These are phyloP conservation scores for Psilocybe cubensis DNA, from an alignment of 768 basidiomycete genomes.

Conservation along the genomic window DNA sequence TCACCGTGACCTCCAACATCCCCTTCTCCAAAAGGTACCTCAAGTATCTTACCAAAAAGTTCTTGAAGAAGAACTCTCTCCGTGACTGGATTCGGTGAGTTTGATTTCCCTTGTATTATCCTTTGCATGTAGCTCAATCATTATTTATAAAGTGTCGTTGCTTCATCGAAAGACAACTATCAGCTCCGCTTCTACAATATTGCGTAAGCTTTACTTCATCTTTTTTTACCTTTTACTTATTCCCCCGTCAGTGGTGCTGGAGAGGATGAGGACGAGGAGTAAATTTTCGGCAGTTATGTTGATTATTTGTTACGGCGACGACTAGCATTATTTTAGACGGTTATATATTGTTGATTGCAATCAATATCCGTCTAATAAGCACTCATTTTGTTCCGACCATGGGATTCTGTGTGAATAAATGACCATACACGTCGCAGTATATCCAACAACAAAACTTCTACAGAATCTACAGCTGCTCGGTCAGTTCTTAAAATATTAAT, in stretches of 20 bases:
- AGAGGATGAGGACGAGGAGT: constrained; percentile 42
- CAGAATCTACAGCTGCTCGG: too few relatives aligned
- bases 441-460: too few relatives aligned
- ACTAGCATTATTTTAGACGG: constrained; percentile 46
- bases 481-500: too few relatives aligned
- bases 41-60: constrained; percentile 99
- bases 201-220: constrained; percentile 51
- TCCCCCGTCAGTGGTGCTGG: constrained; percentile 29
- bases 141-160: constrained; percentile 77
- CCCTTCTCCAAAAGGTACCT: constrained; percentile 97
- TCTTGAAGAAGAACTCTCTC: constrained; percentile 95
- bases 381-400: too few relatives aligned
- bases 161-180: constrained; percentile 91
- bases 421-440: too few relatives aligned
- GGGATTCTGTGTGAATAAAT: too few relatives aligned
- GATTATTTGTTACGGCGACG: constrained; percentile 59
- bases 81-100: constrained; percentile 94
- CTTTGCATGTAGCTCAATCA: constrained; percentile 9
- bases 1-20: constrained; percentile 84
- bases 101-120: background rate
- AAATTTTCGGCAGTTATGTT: constrained; percentile 73
- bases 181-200: constrained; percentile 96
- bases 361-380: background rate
- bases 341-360: constrained; percentile 45
- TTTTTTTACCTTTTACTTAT: constrained; percentile 10